Base-by-base conservation (phyloP, 2,329 filamentous ascomycete species). In the Daldinia sp. region DNA sequence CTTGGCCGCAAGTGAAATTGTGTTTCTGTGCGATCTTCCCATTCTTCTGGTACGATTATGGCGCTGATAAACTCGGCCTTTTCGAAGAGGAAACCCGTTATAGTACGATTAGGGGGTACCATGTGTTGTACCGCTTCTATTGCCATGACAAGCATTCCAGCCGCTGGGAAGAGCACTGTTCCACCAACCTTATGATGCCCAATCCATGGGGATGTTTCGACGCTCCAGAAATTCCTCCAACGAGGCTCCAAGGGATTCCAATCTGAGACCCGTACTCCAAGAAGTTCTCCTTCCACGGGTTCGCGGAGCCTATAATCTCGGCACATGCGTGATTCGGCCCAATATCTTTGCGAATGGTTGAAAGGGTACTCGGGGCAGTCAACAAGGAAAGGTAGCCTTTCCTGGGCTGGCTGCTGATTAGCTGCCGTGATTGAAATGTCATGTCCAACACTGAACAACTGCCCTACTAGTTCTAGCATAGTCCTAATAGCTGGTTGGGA, bases 301-400 rank as follows among this genome's bases (percentile, higher is more conserved):
- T 61, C 35, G 1, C 75, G 73, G 7, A 76, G 70, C 7, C 77
- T 69, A 34, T 72, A 74, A 21, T 71, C 70, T 2, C 58, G 63
- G 23, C 72, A 77, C 4, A 74, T 30, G 3, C 75, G 70, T 1
- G 75, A 69, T 27, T 81, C 79, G 11, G 68, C 45, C 79, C 79
- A 81, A 63, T 77, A 77, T 0, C 19, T 66, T 1, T 67, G 69
- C 4, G 74, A 72, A 35, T 78, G 77, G 48, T 80, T 74, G 70
- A 78, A 82, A 0, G 78, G 74, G 58, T 81, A 82, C 1, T 72
- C 63, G 0, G 80, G 79, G 1, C 77, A 70, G 49, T 79, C 75
- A 2, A 70, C 61, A 3, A 80, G 68, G 58, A 72, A 39, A 19
- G 47, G 41, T 53, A 25, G 19, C 47, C 41, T 53, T 15, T 13